Conservation (phyloP, 2,329 filamentous ascomycete species). For the Fusarium miscanthi region DNA sequence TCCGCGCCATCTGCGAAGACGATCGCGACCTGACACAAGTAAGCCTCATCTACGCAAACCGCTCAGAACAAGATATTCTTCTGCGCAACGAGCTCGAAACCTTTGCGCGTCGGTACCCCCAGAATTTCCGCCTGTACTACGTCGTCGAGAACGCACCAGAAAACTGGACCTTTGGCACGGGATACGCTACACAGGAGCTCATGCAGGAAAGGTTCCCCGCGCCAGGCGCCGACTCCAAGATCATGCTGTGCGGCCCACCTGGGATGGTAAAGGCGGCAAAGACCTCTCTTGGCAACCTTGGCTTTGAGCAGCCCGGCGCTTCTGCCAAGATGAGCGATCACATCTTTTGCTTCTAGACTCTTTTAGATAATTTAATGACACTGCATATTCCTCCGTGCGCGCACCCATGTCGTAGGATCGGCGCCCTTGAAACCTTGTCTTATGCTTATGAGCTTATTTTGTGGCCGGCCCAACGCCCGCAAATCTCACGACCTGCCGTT, state of each 20-base stretch:
- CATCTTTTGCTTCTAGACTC: constrained; percentile 63
- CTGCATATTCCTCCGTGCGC: neutral
- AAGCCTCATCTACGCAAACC: constrained; percentile 69
- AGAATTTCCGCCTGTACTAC: constrained; percentile 67
- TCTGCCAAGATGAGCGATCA: constrained; percentile 65
- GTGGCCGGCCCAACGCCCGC: constrained; percentile 18
- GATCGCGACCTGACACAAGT: constrained; percentile 67
- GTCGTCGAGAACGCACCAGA: constrained; percentile 61
- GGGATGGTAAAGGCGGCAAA: constrained; percentile 69
- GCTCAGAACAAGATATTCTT: constrained; percentile 68
- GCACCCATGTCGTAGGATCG: constrained; percentile 3
- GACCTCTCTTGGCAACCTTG: constrained; percentile 59
- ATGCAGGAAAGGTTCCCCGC: constrained; percentile 61
- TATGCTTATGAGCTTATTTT: constrained; percentile 37
- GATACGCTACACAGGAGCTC: constrained; percentile 63
- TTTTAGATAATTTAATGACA: neutral
- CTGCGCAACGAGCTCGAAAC: constrained; percentile 65
- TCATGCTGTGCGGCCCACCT: constrained; percentile 71
- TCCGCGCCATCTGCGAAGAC: constrained; percentile 72
- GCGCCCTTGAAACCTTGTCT: constrained; percentile 3
- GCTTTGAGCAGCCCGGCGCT: constrained; percentile 62
- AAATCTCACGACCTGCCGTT: constrained; percentile 24
- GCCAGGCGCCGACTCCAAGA: constrained; percentile 59
- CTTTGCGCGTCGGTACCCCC: constrained; percentile 61
- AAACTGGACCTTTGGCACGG: constrained; percentile 60